Evolutionary conservation across 2,329 filamentous ascomycete genomes (phyloP).

Genomic region (Colletotrichum sp.): DNA sequence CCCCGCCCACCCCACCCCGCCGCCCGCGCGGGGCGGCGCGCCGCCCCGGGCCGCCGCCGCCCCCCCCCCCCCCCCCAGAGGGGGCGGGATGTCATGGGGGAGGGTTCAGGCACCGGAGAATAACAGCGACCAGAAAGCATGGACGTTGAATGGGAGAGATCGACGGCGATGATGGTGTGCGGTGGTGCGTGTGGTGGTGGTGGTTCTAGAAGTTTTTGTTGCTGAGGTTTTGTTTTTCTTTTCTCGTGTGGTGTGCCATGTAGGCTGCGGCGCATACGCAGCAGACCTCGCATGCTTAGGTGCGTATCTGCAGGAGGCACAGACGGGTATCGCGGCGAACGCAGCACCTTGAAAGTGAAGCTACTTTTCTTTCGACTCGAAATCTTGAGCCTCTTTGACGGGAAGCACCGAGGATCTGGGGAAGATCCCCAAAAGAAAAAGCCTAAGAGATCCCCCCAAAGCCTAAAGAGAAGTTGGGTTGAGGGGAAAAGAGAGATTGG

Average conservation of each 20-base stretch:
- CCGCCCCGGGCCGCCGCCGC: too few relatives aligned
- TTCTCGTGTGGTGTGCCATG: neutral
- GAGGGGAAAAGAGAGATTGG: neutral
- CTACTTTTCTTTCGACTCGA: neutral
- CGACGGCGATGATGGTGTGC: neutral
- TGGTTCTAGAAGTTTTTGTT: conserved; percentile 4
- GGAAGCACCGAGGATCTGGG: neutral
- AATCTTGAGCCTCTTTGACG: neutral
- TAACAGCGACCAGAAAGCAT: neutral
- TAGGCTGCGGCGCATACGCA: neutral
- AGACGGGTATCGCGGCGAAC: neutral
- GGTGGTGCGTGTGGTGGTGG: neutral
- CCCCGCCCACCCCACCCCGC: too few relatives aligned
- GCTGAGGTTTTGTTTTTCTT: neutral
- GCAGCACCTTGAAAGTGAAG: neutral
- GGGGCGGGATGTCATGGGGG: neutral
- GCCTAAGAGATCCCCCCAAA: neutral
- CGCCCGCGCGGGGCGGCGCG: too few relatives aligned
- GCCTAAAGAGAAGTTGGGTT: neutral
- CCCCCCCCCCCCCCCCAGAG: too few relatives aligned
- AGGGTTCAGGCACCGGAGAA: neutral
- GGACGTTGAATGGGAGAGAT: neutral
- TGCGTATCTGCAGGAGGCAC: neutral
- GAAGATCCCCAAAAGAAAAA: neutral
- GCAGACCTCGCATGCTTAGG: neutral